phyloP scores from a whole-genome alignment of 129 eudicot genomes.

The Escallonia herrerae region DNA sequence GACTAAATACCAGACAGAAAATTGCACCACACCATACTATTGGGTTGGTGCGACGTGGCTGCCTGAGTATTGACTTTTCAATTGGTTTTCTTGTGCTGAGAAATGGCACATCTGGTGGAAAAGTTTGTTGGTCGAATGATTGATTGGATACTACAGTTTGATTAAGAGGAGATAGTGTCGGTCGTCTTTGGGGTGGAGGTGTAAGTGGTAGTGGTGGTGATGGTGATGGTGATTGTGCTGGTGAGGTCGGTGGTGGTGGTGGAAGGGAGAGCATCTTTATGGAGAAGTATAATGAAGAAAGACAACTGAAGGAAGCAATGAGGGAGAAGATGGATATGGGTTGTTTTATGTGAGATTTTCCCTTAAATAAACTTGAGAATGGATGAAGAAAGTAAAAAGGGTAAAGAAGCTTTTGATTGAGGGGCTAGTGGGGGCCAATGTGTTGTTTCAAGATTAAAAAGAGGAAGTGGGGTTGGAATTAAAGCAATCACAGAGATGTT shows the following conservation, averaged over 20 bases:
- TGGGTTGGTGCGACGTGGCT: constrained; percentile 61
- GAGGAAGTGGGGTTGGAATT: constrained; percentile 19
- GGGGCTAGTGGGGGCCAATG: constrained; percentile 26
- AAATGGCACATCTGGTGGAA: constrained; percentile 7
- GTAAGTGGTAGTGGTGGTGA: constrained; percentile 4
- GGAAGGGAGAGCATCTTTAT: constrained; percentile 17
- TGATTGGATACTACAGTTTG: constrained; percentile 16
- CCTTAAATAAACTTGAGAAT: constrained; percentile 3
- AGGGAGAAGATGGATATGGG: constrained; percentile 4
- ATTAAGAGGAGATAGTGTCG: constrained; percentile 10
- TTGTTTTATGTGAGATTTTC: background rate
- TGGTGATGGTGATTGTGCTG: background rate
- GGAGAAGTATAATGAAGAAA: constrained; percentile 5
- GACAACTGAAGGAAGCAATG: background rate
- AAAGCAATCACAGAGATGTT: constrained; percentile 1
- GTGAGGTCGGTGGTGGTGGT: constrained; percentile 13
- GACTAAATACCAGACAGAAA: constrained; percentile 60
- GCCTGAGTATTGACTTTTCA: constrained; percentile 34
- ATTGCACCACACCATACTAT: constrained; percentile 68
- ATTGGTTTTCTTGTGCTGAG: constrained; percentile 19
- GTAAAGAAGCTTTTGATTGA: constrained; percentile 22
- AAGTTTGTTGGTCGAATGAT: constrained; percentile 3
- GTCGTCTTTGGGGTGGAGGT: constrained; percentile 19
- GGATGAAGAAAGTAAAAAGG: constrained; percentile 12
- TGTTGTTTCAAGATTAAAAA: constrained; percentile 28